These are phyloP conservation scores for Hyparrhenia diplandra DNA, from an alignment of 176 grass and related monocot genomes.

Conservation along the genomic window DNA sequence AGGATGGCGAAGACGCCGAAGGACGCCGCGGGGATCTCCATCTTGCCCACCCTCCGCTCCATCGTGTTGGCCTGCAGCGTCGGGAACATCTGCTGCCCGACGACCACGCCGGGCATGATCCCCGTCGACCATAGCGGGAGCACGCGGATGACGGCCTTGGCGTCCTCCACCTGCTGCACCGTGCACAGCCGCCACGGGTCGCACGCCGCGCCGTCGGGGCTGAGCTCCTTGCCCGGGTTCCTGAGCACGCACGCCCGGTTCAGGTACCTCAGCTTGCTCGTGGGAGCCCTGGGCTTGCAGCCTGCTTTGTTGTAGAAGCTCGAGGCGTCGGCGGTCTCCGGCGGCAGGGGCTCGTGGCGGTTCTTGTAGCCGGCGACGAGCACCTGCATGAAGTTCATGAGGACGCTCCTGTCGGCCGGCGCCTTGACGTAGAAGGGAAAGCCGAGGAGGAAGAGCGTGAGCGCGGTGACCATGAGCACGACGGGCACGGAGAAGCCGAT, in stretches of 20 bases:
- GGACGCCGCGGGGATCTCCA: slow-evolving; percentile 41
- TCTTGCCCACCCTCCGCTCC: slow-evolving; percentile 31
- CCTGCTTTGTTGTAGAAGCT: slow-evolving; percentile 22
- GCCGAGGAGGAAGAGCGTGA: slow-evolving; percentile 45
- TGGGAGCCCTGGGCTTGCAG: slow-evolving; percentile 32
- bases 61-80: slow-evolving; percentile 56
- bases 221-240: slow-evolving; percentile 31
- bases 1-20: slow-evolving; percentile 50
- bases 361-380: slow-evolving; percentile 48
- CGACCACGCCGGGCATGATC: slow-evolving; percentile 48
- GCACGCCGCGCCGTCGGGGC: slow-evolving; percentile 6
- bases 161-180: slow-evolving; percentile 72
- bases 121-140: slow-evolving; percentile 72
- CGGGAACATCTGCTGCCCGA: slow-evolving; percentile 45
- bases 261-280: slow-evolving; percentile 33
- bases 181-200: slow-evolving; percentile 51
- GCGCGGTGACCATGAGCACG: slow-evolving; percentile 48
- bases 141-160: slow-evolving; percentile 55
- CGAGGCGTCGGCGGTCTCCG: slow-evolving; percentile 22
- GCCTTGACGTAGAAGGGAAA: slow-evolving; percentile 50
- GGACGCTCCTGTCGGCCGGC: slow-evolving; percentile 32
- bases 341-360: slow-evolving; percentile 26
- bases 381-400: slow-evolving; percentile 44
- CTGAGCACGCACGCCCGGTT: slow-evolving; percentile 62
- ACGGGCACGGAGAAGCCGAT: slow-evolving; percentile 59